Conservation (phyloP, 2,329 filamentous ascomycete genomes). For the Pezicula radicicola region DNA sequence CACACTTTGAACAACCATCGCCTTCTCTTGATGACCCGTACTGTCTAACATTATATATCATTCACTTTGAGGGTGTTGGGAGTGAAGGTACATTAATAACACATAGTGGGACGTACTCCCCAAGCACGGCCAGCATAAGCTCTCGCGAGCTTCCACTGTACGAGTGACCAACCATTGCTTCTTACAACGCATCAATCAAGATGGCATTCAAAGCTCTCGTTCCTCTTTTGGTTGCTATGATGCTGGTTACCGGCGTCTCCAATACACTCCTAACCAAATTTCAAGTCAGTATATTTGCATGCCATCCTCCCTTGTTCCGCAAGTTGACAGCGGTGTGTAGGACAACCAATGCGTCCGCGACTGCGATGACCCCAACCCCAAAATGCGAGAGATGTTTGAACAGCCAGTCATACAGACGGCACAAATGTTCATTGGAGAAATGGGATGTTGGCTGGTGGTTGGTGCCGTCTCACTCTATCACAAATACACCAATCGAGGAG, state of each 20-base stretch:
- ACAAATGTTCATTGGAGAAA: slow-evolving; percentile 97
- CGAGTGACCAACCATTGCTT: background rate
- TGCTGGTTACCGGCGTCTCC: slow-evolving; percentile 93
- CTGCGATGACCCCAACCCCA: slow-evolving; percentile 69
- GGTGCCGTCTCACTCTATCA: slow-evolving; percentile 65
- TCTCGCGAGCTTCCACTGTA: background rate
- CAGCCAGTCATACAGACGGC: slow-evolving; percentile 95
- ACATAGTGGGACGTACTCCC: background rate
- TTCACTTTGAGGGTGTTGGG: too few species aligned
- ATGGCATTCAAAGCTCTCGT: slow-evolving; percentile 74
- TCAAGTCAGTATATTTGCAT: slow-evolving; percentile 56
- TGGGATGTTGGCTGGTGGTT: slow-evolving; percentile 93
- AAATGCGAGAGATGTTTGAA: slow-evolving; percentile 73
- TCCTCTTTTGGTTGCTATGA: slow-evolving; percentile 88
- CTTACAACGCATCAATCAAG: slow-evolving; percentile 9
- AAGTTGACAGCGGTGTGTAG: slow-evolving; percentile 35
- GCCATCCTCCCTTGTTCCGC: background rate
- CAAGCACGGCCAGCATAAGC: background rate
- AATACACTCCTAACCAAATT: slow-evolving; percentile 97
- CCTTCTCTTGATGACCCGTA: background rate
- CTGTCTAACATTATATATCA: too few species aligned
- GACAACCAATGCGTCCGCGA: slow-evolving; percentile 96
- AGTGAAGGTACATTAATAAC: too few species aligned
- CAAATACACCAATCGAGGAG: slow-evolving; percentile 45
- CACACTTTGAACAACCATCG: background rate